Evolutionary conservation across 176 grass and related monocot genomes (phyloP), one percentile per base, ranked within the genome.

Genomic region (Oryza rufipogon): DNA sequence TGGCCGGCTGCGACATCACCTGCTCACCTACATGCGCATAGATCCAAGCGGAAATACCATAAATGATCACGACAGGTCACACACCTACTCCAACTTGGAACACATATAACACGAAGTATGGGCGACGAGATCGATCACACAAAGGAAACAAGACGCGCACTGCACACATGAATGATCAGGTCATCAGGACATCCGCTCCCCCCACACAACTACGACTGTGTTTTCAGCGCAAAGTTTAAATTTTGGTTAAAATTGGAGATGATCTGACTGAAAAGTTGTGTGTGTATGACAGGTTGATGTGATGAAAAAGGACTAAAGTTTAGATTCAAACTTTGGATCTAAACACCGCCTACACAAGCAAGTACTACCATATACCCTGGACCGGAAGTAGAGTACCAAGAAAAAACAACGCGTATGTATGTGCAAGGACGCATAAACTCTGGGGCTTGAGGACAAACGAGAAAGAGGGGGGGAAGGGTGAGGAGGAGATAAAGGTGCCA

Each of bases 31-130:
- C 69, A 79, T 52, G 46, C 66, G 47, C 14, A 17, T 47, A 39
- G 14, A 80, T 86, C 84, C 88, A 86, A 79, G 30, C 25, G 74
- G 66, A 86, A 39, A 68, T 23, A 3, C 16, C 44, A 1, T 26
- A 11, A 22, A 48, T 70, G 68, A 68, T 25, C 23, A 46, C 26
- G 26, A 69, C 74, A 36, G 34, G 5, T 9, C 7, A 39, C 58
- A 39, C 58, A 90, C 74, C 84, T 26, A 9, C 44, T 52, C 60
- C 79, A 66, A 78, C 79, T 48, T 12, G 20, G 34, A 71, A 67
- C 68, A 22, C 14, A 49, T 4, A 39, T 38, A 8, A 14, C 4
- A 42, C 9, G 17, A 68, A 41, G 19, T 39, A 74, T 13, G 79
- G 70, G 67, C 3, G 34, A 73, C 30, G 48, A 46, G 80, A 73